phyloP scores from a whole-genome alignment of 768 basidiomycete species.

The Leucocoprinus leucothites region DNA sequence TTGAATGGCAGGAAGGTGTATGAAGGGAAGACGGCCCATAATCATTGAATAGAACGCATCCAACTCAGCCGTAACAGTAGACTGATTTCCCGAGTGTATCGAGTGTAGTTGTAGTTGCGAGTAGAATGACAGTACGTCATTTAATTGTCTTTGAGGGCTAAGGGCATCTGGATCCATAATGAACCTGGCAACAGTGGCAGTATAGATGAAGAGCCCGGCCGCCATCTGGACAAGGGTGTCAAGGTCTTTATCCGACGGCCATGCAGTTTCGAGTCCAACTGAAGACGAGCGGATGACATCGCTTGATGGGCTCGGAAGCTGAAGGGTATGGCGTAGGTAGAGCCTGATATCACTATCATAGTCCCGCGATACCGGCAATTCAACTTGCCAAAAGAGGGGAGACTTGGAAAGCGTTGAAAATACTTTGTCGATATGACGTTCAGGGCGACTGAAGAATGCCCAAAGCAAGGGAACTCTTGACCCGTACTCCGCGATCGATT shows the following conservation, averaged over 20 bases:
- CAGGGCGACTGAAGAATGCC: slow-evolving; percentile 14
- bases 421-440: slow-evolving; percentile 1
- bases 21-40: background rate
- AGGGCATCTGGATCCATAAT: background rate
- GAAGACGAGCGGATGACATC: background rate
- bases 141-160: background rate
- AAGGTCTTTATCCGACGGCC: slow-evolving; percentile 8
- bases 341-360: slow-evolving; percentile 1
- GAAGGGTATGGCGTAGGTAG: background rate
- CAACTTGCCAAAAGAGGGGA: background rate
- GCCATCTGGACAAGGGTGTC: background rate
- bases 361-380: slow-evolving; percentile 8
- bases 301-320: too few species aligned
- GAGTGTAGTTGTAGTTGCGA: background rate
- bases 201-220: slow-evolving; percentile 8
- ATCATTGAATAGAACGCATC: background rate
- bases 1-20: background rate
- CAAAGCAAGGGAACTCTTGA: background rate
- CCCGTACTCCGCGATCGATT: too few species aligned
- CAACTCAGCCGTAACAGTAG: background rate
- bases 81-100: background rate
- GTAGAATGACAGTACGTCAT: too few species aligned
- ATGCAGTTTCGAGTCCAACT: background rate
- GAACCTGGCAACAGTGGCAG: slow-evolving; percentile 9
- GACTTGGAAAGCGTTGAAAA: background rate